Base-by-base conservation (phyloP, 441 rosid genomes). In the Iberis amara region DNA sequence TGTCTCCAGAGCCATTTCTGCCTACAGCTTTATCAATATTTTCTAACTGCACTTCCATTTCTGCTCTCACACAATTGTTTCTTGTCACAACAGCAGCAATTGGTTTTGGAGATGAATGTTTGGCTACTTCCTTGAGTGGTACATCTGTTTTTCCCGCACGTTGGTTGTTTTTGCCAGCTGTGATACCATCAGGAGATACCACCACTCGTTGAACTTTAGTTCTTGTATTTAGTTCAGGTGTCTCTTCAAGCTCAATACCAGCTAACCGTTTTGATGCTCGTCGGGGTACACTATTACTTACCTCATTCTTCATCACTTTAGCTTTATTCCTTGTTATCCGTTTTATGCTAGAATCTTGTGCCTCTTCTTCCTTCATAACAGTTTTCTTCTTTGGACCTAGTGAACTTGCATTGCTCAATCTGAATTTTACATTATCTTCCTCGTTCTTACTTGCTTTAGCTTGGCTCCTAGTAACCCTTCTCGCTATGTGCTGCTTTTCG, bases 221-320 rank as follows among this genome's bases (percentile, higher is more conserved):
- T 37, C 58, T 66, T 66, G 74, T 51, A 68, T 75, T 70, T 32
- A 80, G 68, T 68, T 85, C 91, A 52, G 80, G 78, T 30, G 68
- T 64, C 28, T 81, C 82, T 60, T 86, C 81, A 52, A 79, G 83
- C 36, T 79, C 79, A 49, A 85, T 61, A 39, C 95, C 96, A 68
- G 98, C 91, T 63, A 88, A 86, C 28, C 98, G 78, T 64, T 79
- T 88, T 59, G 98, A 92, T 63, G 89, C 69, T 49, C 95, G 74
- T 26, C 87, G 79, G 31, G 88, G 77, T 42, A 72, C 49, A 43
- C 71, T 61, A 11, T 56, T 11, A 39, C 36, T 11, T 43, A 61
- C 12, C 13, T 52, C 65, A 11, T 48, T 45, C n/a, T 33, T 55
- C 8, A 51, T 47, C 62, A 62, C 74, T 59, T 49, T 63, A 41